Conservation (phyloP, 2,329 filamentous ascomycete species). For the Cladophialophora carrionii region DNA sequence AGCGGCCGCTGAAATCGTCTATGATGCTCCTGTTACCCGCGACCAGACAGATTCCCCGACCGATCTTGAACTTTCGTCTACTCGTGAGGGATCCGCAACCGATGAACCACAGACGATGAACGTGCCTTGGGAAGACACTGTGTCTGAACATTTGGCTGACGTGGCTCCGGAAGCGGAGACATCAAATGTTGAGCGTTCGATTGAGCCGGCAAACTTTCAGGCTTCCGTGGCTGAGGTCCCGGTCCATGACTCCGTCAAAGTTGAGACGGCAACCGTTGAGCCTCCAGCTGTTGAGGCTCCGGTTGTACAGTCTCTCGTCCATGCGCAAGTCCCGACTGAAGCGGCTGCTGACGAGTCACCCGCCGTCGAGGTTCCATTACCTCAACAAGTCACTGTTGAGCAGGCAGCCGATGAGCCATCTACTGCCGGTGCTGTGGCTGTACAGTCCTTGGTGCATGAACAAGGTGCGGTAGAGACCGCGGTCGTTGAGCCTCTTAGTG, state of each 20-base stretch:
- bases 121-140: not conserved
- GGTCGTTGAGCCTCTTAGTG: not conserved
- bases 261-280: not conserved
- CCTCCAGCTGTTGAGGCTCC: not conserved
- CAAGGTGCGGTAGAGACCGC: not conserved
- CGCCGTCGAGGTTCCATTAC: not conserved
- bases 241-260: not conserved
- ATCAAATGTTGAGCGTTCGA: not conserved
- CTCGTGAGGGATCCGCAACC: too few relatives aligned
- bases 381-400: not conserved
- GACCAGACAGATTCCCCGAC: not conserved
- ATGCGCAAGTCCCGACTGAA: not conserved
- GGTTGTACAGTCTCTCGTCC: conserved; percentile 2
- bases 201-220: not conserved
- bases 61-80: not conserved
- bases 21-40: not conserved
- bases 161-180: not conserved
- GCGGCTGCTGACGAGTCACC: not conserved
- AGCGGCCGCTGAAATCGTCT: not conserved
- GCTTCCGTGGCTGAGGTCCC: not conserved
- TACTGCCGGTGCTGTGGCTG: not conserved
- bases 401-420: not conserved
- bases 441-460: not conserved
- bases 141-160: not conserved
- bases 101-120: not conserved